Base-by-base conservation (phyloP, 176 grass and related monocot species). In the Tuctoria greenei region DNA sequence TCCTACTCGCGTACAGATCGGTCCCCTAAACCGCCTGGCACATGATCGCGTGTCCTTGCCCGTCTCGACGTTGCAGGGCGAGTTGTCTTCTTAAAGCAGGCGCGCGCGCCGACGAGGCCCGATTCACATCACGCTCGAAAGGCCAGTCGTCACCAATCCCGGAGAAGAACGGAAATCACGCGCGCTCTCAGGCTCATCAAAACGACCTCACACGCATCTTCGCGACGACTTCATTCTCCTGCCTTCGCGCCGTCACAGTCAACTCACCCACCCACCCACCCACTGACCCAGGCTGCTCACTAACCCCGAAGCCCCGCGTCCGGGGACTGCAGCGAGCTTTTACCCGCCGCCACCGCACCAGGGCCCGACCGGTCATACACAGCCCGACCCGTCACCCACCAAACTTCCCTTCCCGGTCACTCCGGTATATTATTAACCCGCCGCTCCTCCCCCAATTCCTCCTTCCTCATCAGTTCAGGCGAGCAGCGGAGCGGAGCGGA, bases 351-450 rank as follows among this genome's bases (percentile, higher is more conserved):
- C 64, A 75, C 64, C n/a, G 62, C 65, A 44, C 0, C 4, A 0
- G 6, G 82, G 43, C 3, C 83, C 68, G 38, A 64, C 39, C 1
- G 0, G 68, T 56, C 83, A 77, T 40, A 11, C 61, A 63, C 54
- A n/a, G n/a, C 1, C 67, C 3, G 2, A 66, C 17, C 50, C 41
- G 50, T 54, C 67, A 23, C 61, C 80, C 75, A 69, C 86, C 75
- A 47, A 79, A 54, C 69, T 35, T 17, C 62, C 63, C 72, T 45
- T 43, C 74, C 21, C n/a, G 79, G 79, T 43, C 61, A 13, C 80
- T 68, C 42, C 52, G 15, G 69, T 79, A 87, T 42, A 13, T 62
- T 84, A 88, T 79, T 79, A 83, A 66, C 55, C 34, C 12, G 11
- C 34, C 12, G 11, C 17, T 23, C n/a, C 35, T 8, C 7, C 28